Conservation (phyloP, 2,329 filamentous ascomycete species). For the Claviceps africana region DNA sequence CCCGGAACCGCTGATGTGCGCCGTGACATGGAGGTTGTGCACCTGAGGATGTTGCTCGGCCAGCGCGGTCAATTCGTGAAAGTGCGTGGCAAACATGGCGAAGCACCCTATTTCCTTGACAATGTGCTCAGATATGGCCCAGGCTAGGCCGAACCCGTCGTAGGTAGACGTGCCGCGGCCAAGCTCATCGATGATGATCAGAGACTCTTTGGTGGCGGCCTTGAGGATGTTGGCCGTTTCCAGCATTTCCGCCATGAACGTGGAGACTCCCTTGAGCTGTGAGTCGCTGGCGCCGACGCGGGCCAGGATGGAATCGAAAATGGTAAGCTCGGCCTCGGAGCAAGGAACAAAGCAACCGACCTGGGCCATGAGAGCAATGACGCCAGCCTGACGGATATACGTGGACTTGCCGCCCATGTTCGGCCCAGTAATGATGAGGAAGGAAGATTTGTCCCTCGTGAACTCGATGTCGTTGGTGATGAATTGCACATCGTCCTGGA, state of each 20-base stretch:
- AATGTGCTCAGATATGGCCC: slow-evolving; percentile 97
- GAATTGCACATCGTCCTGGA: slow-evolving; percentile 96
- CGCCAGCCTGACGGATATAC: slow-evolving; percentile 93
- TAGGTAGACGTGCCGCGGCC: slow-evolving; percentile 95
- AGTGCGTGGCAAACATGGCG: slow-evolving; percentile 92
- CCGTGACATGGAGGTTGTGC: slow-evolving; percentile 86
- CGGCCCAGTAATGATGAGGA: slow-evolving; percentile 91
- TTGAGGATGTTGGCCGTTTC: slow-evolving; percentile 98
- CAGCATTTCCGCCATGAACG: slow-evolving; percentile 99
- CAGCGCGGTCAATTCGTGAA: slow-evolving; percentile 90
- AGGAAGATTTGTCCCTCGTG: slow-evolving; percentile 64
- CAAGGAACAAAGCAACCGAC: slow-evolving; percentile 94
- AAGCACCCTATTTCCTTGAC: slow-evolving; percentile 89
- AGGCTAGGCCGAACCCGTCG: slow-evolving; percentile 95
- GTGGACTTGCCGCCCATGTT: slow-evolving; percentile 99
- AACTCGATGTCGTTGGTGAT: slow-evolving; percentile 94
- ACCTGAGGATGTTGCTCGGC: slow-evolving; percentile 79
- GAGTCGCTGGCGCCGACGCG: slow-evolving; percentile 92
- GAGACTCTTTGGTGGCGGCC: slow-evolving; percentile 81
- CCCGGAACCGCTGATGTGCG: slow-evolving; percentile 58
- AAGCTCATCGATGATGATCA: slow-evolving; percentile 97
- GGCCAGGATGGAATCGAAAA: slow-evolving; percentile 94
- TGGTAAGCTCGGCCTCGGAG: slow-evolving; percentile 74
- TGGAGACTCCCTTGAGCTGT: slow-evolving; percentile 93
- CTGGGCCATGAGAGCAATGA: slow-evolving; percentile 94